Conservation (phyloP, 257 asterid species). For the Solanum bulbocastanum region DNA sequence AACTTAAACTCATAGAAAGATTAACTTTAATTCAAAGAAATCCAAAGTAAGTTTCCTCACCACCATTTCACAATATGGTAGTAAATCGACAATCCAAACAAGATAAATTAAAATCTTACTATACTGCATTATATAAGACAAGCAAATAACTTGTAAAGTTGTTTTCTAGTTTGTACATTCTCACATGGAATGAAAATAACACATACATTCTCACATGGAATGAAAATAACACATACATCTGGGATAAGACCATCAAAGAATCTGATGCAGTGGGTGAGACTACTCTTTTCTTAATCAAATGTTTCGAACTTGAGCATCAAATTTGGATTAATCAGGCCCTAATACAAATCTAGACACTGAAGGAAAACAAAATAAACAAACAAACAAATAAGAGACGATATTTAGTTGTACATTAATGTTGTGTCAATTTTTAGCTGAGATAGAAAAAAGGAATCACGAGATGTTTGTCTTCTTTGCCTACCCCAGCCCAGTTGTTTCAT, state of each 20-base stretch:
- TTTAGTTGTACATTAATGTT: not conserved
- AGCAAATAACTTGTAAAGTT: not conserved
- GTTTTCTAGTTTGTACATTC: not conserved
- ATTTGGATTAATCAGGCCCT: rapidly evolving
- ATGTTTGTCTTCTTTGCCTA: slow-evolving; percentile 8
- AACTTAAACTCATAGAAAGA: not conserved
- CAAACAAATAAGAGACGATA: not conserved
- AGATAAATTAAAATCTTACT: not conserved
- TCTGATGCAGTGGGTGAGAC: not conserved
- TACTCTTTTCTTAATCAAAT: not conserved
- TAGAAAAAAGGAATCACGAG: slow-evolving; percentile 34
- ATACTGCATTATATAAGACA: not conserved
- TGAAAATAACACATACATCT: not conserved
- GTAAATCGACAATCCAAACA: not conserved
- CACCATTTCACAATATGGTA: not conserved
- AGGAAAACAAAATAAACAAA: not conserved
- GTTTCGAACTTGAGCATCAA: rapidly evolving
- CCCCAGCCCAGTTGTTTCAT: not conserved
- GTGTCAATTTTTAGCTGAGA: slow-evolving; percentile 3
- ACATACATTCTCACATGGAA: not conserved
- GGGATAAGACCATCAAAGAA: not conserved
- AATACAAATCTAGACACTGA: not conserved
- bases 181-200: not conserved
- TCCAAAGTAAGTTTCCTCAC: not conserved
- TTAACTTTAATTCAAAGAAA: not conserved